Evolutionary conservation across 2,329 filamentous ascomycete species (phyloP), one percentile per base, ranked within the genome.

Genomic region (Erysiphe neolycopersici): DNA sequence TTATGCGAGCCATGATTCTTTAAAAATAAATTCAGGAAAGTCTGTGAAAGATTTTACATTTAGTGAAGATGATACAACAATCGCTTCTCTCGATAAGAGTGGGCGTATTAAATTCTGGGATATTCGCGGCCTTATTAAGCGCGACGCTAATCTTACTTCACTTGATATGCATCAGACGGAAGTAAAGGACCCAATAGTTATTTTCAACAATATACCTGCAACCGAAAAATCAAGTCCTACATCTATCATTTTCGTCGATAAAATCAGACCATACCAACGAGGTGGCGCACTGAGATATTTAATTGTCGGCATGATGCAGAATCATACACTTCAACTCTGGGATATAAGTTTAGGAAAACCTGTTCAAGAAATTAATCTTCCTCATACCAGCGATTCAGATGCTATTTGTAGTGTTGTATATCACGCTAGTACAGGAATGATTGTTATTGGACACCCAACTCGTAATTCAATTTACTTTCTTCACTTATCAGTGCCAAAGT

Each of bases 61-160:
- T 62, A 94, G 87, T 60, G 85, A 92, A 59, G 89, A 98, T 59
- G 89, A 98, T 59, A 81, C 79, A 1, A 76, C 87, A 36, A 83
- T 98, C 52, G 85, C 91, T 40, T 94, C 87, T 41, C 72, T 98
- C 43, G 91, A 98, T 60, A 98, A 98, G 64, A 87, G 84, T 47
- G 91, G 89, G 41, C 77, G 83, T 48, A 77, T 95, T 62, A 89
- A 92, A 61, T 94, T 98, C 66, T 98, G 89, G 91, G 89, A 98
- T 59, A 82, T 95, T 50, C 80, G 80, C 47, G 73, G 80, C 47
- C 68, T 94, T 45, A 78, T 68, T 2, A 64, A 67, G 16, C 60
- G 61, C 42, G 50, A 53, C 39, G 42, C 48, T 14, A 35, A 47
- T 26, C 46, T 42, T 16, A 49, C 52, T 14, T 48, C 49, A 38